A percentile compares a stretch with the other conserved stretches of the same genome.
These are phyloP conservation scores for Chenopodium formosanum DNA, from an alignment of 148 eudicot genomes.

Conservation along the genomic window DNA sequence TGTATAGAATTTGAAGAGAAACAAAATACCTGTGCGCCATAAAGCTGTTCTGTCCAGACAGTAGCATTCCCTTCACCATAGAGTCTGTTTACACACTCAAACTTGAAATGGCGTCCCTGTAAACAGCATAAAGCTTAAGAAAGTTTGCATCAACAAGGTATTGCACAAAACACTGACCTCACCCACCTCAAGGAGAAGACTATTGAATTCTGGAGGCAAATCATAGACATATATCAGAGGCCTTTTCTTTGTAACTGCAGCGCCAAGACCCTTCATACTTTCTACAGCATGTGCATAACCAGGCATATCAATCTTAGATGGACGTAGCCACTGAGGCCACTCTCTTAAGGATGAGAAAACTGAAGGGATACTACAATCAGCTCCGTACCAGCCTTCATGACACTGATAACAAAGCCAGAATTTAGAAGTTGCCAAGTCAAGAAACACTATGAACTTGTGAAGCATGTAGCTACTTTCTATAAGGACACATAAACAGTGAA, in stretches of 20 bases:
- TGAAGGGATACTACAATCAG: constrained; percentile 91
- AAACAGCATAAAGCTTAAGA: constrained; percentile 24
- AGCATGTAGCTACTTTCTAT: neutral
- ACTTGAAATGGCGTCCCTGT: constrained; percentile 94
- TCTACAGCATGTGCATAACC: constrained; percentile 35
- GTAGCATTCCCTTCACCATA: constrained; percentile 74
- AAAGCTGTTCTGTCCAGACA: constrained; percentile 86
- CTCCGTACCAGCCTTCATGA: constrained; percentile 87
- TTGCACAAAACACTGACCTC: constrained; percentile 16
- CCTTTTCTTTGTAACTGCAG: constrained; percentile 75
- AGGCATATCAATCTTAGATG: constrained; percentile 67
- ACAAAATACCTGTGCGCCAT: constrained; percentile 87
- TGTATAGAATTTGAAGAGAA: neutral
- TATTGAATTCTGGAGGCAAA: constrained; percentile 81
- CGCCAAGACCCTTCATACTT: constrained; percentile 46
- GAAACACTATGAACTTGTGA: neutral
- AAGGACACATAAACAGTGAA: neutral
- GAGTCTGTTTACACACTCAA: constrained; percentile 83
- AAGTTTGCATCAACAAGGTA: constrained; percentile 5
- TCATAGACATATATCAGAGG: constrained; percentile 93
- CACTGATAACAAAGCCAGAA: constrained; percentile 50
- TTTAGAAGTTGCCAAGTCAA: constrained; percentile 14
- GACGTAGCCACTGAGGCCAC: constrained; percentile 93
- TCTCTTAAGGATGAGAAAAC: constrained; percentile 58
- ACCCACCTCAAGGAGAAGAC: constrained; percentile 90